Conservation (phyloP, 1,284 basidiomycete species). For the Ganoderma sp. region DNA sequence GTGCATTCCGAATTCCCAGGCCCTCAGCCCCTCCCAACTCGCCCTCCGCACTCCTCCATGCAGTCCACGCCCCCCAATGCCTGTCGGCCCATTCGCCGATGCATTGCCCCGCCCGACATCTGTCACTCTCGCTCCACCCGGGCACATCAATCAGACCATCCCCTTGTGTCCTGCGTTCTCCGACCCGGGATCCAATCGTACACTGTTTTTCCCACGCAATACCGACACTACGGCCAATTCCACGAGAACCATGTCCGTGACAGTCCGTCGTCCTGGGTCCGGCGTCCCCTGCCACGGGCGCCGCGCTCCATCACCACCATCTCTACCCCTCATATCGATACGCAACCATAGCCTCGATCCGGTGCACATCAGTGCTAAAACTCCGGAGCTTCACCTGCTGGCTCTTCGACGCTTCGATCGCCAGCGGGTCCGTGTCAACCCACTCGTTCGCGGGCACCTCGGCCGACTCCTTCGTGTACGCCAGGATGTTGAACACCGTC, state of each 20-base stretch:
- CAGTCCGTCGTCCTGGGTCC: slow-evolving; percentile 16
- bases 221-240: slow-evolving; percentile 1
- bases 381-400: slow-evolving; percentile 93
- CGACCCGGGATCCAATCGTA: slow-evolving; percentile 25
- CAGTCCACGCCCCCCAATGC: slow-evolving; percentile 11
- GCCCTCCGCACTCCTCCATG: slow-evolving; percentile 12
- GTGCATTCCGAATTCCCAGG: neutral
- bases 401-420: slow-evolving; percentile 94
- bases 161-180: slow-evolving; percentile 1
- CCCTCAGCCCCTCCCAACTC: neutral
- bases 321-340: slow-evolving; percentile 74
- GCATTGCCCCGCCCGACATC: slow-evolving; percentile 25
- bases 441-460: slow-evolving; percentile 91
- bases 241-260: slow-evolving; percentile 11
- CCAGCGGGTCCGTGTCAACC: slow-evolving; percentile 93
- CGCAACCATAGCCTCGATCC: slow-evolving; percentile 89
- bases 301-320: slow-evolving; percentile 15
- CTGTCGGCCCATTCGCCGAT: slow-evolving; percentile 13
- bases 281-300: slow-evolving; percentile 23
- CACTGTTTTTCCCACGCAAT: slow-evolving; percentile 11
- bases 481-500: slow-evolving; percentile 95
- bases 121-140: slow-evolving; percentile 26
- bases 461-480: slow-evolving; percentile 88
- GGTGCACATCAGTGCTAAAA: slow-evolving; percentile 91
- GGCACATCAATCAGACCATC: slow-evolving; percentile 26